Evolutionary conservation across 352 stramenopile species (phyloP).

Genomic region (Phytophthora sp.): DNA sequence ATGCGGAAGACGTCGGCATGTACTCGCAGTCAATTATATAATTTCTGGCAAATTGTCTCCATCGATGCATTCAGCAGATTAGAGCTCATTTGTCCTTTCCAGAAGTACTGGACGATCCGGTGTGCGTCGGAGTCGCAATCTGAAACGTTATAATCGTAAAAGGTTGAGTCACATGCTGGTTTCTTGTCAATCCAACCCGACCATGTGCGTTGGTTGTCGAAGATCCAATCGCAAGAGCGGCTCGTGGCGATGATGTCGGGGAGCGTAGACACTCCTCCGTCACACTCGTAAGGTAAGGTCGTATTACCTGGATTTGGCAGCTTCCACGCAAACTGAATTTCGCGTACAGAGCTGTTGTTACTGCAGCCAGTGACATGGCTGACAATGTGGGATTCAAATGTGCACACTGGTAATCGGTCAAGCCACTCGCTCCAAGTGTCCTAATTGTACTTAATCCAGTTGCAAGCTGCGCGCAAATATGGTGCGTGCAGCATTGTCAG

Average conservation of each 20-base stretch:
- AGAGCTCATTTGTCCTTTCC: constrained; percentile 22
- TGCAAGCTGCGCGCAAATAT: constrained; percentile 48
- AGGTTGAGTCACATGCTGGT: constrained; percentile 43
- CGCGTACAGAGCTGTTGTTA: constrained; percentile 5
- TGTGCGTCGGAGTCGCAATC: constrained; percentile 32
- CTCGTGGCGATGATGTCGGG: constrained; percentile 40
- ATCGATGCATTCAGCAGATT: constrained; percentile 32
- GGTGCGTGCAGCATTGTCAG: constrained; percentile 20
- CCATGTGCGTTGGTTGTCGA: constrained; percentile 30
- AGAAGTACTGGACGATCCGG: constrained; percentile 42
- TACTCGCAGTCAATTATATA: constrained; percentile 49
- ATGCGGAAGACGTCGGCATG: constrained; percentile 28
- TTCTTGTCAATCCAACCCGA: constrained; percentile 37
- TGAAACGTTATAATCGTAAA: constrained; percentile 53
- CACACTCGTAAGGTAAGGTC: constrained; percentile 43
- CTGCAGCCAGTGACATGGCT: constrained; percentile 38
- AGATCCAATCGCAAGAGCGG: constrained; percentile 55
- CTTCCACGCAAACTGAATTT: constrained; percentile 51
- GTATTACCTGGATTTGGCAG: constrained; percentile 41
- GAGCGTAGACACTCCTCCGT: constrained; percentile 34
- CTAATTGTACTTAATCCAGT: constrained; percentile 62
- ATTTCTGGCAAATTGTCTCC: constrained; percentile 20
- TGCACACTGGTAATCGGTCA: constrained; percentile 41
- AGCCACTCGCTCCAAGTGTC: constrained; percentile 53
- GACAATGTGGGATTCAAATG: constrained; percentile 36